Base-by-base conservation (phyloP, 257 asterid genomes). In the Jacaranda copaia region DNA sequence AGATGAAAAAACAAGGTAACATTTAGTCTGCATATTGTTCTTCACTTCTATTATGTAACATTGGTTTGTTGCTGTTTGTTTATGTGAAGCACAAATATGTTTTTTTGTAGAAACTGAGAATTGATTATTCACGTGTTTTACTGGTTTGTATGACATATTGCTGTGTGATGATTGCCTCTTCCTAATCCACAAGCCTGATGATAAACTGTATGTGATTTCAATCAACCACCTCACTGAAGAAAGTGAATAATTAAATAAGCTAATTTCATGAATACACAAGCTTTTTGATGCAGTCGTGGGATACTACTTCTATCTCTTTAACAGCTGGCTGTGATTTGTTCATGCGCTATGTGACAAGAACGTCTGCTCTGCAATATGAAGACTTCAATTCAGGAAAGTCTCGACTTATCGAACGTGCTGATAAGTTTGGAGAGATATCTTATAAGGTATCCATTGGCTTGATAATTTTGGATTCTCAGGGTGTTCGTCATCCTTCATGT, bases 391-490 rank as follows among this genome's bases (percentile, higher is more conserved):
- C 98, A 48, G 97, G 97, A 18, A 92, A 92, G 77, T 86, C 93
- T 64, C 86, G 97, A 65, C 97, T 92, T 80, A 85, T 92, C 60
- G 98, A 94, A 82, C 95, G 98, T 19, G 98, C 98, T 74, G 98
- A 94, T 90, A 92, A 89, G 86, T 92, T 94, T 82, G 98, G 98
- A 35, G 98, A 91, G 80, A 90, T 94, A 86, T 94, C 98, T 72
- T 84, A 79, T 68, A 88, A 87, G 97, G 98, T 94, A 78, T 19
- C 8, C 35, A 49, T 49, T 51, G 25, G 46, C 78, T 64, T 38
- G 57, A 48, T 51, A 16, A 18, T 65, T 35, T 71, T 79, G 65
- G 32, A 36, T 35, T 63, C 25, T 57, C 5, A 46, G 14, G 32
- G 65, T 52, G 36, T 20, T 58, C n/a, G 11, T 35, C 70, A 25